Evolutionary conservation across 1,139 yeast species (phyloP).

Genomic region (Debaryomycetaceae sp.): DNA sequence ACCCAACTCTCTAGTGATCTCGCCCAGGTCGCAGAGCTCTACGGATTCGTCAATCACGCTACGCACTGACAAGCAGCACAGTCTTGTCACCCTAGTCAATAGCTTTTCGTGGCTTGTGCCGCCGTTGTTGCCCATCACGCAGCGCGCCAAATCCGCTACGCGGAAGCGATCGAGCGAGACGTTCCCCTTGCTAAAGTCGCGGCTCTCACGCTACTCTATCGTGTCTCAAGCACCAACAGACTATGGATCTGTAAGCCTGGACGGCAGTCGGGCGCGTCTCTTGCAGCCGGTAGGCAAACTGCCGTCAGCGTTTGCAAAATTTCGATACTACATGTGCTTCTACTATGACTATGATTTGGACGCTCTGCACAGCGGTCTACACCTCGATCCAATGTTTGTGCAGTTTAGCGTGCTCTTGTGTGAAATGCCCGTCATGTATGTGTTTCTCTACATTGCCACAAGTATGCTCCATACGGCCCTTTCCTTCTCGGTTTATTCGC

Average conservation of each 20-base stretch:
- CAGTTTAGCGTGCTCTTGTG: conserved; percentile 6
- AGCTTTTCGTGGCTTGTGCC: conserved; percentile 17
- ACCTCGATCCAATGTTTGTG: conserved; percentile 9
- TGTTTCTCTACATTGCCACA: conserved; percentile 4
- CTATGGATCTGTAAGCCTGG: conserved; percentile 5
- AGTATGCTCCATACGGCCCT: conserved; percentile 5
- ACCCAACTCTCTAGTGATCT: neutral
- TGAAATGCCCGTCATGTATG: conserved; percentile 3
- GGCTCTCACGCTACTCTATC: conserved; percentile 7
- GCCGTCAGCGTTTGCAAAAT: conserved; percentile 6
- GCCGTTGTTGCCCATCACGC: conserved; percentile 9
- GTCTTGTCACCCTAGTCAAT: conserved; percentile 5
- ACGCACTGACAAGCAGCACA: too few species aligned
- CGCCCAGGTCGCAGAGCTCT: too few species aligned
- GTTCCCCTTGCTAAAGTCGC: conserved; percentile 7
- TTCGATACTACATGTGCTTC: conserved; percentile 11
- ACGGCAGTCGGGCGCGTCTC: too few species aligned
- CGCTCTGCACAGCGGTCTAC: conserved; percentile 3
- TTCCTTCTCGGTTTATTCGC: conserved; percentile 1
- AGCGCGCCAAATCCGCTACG: neutral
- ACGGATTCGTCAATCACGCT: too few species aligned
- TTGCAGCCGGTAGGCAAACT: too few species aligned
- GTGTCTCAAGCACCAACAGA: conserved; percentile 6
- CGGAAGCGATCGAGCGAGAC: conserved; percentile 3
- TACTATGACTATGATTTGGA: conserved; percentile 10